Base-by-base conservation (phyloP, 129 eudicot species). In the Pseudognaphalium luteoalbum region DNA sequence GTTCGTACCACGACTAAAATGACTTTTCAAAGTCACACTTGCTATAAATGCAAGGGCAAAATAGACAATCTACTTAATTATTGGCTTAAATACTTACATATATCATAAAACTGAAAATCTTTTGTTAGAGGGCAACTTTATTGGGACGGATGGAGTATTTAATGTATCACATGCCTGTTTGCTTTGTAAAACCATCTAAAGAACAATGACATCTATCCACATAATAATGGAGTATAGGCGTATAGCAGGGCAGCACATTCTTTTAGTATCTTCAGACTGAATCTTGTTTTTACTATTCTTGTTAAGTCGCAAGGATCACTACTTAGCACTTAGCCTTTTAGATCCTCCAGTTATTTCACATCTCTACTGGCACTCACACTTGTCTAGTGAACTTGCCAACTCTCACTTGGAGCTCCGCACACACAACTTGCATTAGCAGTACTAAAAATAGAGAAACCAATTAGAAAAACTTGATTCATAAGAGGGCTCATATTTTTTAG, bases 401-500 rank as follows among this genome's bases (percentile, higher is more conserved):
- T n/a, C 61, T 21, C 61, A 56, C 61, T 56, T 17, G 62, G 25
- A 71, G 41, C 9, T 6, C 41, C 41, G 6, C 41, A 35, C 41
- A 1, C 41, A 6, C 0, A 35, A 35, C 41, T 35, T 35, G 41
- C 41, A 35, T 6, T 35, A 35, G 6, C 8, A 35, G 41, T 35
- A 35, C 60, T 54, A 73, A 12, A 64, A 51, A 65, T 19, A 57
- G 22, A 57, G 22, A 7, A 57, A 57, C 25, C 63, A 57, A n/a
- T 57, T 57, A 29, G 25, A 6, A 57, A 19, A 57, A 20, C 63
- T 19, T 57, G 63, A 57, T 57, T 4, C 2, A 7, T 57, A 57
- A 57, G 63, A 28, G 69, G 50, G 22, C 4, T 58, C 51, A 56
- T 72, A 47, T 56, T 72, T 72, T 3, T 25, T 51, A 51, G 75